These are phyloP conservation scores for Neospermospora avenae DNA, from an alignment of 2,329 filamentous ascomycete species.

Conservation along the genomic window DNA sequence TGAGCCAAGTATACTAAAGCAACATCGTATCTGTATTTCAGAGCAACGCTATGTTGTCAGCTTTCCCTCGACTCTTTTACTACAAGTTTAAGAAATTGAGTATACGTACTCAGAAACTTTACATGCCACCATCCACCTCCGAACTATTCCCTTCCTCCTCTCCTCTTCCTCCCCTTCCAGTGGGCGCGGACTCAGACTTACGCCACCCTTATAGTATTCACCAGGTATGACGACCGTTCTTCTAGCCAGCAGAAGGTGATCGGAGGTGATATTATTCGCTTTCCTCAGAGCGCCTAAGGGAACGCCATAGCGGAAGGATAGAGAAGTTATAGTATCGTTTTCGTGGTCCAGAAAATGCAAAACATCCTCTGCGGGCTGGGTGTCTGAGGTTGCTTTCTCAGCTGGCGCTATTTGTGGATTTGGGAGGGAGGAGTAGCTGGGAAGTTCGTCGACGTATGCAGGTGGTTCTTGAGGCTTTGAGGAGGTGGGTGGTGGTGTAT, in stretches of 20 bases:
- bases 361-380: slow-evolving; percentile 53
- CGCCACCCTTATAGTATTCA: slow-evolving; percentile 62
- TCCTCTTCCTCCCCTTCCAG: slow-evolving; percentile 74
- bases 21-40: slow-evolving; percentile 56
- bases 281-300: slow-evolving; percentile 59
- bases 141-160: slow-evolving; percentile 63
- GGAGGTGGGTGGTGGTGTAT: slow-evolving; percentile 41
- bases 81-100: background rate
- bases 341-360: slow-evolving; percentile 71
- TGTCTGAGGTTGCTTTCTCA: slow-evolving; percentile 25
- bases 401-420: slow-evolving; percentile 8
- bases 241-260: slow-evolving; percentile 67
- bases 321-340: slow-evolving; percentile 63
- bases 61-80: slow-evolving; percentile 2
- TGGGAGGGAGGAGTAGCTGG: slow-evolving; percentile 25
- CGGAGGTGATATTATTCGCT: slow-evolving; percentile 67
- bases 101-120: slow-evolving; percentile 68
- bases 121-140: slow-evolving; percentile 75
- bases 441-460: slow-evolving; percentile 35
- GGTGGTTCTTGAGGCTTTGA: slow-evolving; percentile 37
- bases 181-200: slow-evolving; percentile 66
- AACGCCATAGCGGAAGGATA: slow-evolving; percentile 70
- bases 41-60: slow-evolving; percentile 34
- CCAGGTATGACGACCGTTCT: slow-evolving; percentile 70
- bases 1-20: slow-evolving; percentile 74